These are phyloP conservation scores for Juncus inflexus DNA, from an alignment of 176 grass and related monocot genomes.

Conservation along the genomic window DNA sequence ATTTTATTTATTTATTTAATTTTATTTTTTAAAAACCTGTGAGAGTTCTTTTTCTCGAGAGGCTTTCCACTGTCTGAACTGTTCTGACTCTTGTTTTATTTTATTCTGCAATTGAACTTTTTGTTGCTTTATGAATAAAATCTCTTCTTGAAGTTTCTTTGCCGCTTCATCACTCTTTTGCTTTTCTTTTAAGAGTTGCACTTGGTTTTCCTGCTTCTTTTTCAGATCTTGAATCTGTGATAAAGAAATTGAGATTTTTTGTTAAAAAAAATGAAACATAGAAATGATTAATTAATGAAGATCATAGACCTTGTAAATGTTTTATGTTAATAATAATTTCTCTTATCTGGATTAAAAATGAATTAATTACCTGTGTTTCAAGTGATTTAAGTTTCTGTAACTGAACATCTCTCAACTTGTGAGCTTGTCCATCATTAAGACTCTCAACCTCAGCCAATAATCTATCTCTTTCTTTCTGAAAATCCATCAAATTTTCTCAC, in stretches of 20 bases:
- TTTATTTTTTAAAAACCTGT: constrained; percentile 44
- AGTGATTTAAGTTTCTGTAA: constrained; percentile 89
- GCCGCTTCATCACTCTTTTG: constrained; percentile 96
- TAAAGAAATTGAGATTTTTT: constrained; percentile 8
- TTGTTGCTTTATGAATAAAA: constrained; percentile 93
- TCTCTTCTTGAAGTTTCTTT: constrained; percentile 98
- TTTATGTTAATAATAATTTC: neutral
- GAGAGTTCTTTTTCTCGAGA: constrained; percentile 95
- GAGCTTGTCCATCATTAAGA: constrained; percentile 79
- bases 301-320: too few relatives aligned
- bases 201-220: constrained; percentile 97
- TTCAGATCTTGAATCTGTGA: constrained; percentile 85
- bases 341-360: neutral
- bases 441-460: constrained; percentile 94
- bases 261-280: neutral
- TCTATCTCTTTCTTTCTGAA: constrained; percentile 94
- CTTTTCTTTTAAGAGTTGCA: constrained; percentile 94
- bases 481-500: constrained; percentile 30
- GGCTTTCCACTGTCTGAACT: constrained; percentile 94
- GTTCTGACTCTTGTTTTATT: constrained; percentile 98
- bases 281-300: too few relatives aligned
- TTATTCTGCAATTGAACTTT: constrained; percentile 98
- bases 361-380: constrained; percentile 71
- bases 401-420: constrained; percentile 85
- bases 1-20: neutral